Base-by-base conservation (phyloP, 2,329 filamentous ascomycete genomes). In the Sclerotinia sclerotiorum region DNA sequence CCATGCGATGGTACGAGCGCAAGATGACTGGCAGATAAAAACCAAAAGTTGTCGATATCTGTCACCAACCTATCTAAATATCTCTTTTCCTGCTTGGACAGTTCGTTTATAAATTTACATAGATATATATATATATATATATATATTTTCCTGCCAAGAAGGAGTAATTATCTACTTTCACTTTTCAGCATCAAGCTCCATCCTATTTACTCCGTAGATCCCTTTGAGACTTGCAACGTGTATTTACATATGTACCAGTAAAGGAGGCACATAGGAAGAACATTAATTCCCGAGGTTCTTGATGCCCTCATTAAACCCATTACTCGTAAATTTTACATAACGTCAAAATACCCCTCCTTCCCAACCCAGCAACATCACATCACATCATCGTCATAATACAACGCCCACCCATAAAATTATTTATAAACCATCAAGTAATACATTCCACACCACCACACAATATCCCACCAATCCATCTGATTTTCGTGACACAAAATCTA, bases 1-100 rank as follows among this genome's bases (percentile, higher is more conserved):
- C 72, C 15, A 70, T 72, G 5, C 70, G 76, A 44, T 76, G 70
- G 69, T 75, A 74, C 54, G 76, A 77, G 66, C 69, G 71, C 27
- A 75, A 75, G 66, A n/a, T 69, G 2, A 76, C 70, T 57, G 72
- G 73, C 13, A 70, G 72, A 56, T 73, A 72, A 42, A 15, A 56
- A 29, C 46, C 35, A 27, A 35, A 35, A 19, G 32, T n/a, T 54
- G 10, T 42, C 13, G 13, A 13, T 13, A 48, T 42, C 8, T 48
- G 5, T 42, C 19, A 54, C 4, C 15, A 24, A 32, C 13, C 19
- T 56, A 46, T 19, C n/a, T 57, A 48, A 6, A 42, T 3, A 48
- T 11, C 27, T 49, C 42, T 35, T 13, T 48, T 51, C 46, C 29
- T 62, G 24, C n/a, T 39, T 51, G 46, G 7, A 58, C 19, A 42